Conservation (phyloP, 139 green algal species). For the Micromonas commoda region DNA sequence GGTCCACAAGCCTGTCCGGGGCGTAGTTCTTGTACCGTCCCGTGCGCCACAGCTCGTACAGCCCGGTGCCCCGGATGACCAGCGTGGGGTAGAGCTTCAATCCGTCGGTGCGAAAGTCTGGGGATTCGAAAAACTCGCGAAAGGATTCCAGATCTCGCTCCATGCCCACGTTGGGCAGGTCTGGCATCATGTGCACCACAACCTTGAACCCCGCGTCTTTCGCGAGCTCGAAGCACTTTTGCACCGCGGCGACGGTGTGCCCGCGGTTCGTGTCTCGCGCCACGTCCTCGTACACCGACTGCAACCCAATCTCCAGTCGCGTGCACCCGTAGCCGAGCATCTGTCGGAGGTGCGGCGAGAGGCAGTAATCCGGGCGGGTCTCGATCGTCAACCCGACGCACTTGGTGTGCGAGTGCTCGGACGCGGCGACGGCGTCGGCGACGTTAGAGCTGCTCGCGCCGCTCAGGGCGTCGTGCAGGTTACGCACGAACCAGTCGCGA, state of each 20-base stretch:
- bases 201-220: constrained; percentile 92
- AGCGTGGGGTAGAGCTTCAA: constrained; percentile 25
- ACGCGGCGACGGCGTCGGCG: constrained; percentile 58
- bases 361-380: constrained; percentile 63
- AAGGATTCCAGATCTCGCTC: constrained; percentile 95
- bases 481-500: constrained; percentile 91
- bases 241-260: constrained; percentile 80
- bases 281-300: constrained; percentile 92
- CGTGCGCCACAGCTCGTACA: constrained; percentile 16
- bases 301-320: constrained; percentile 89
- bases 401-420: constrained; percentile 66
- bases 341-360: constrained; percentile 38
- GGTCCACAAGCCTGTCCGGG: constrained; percentile 75
- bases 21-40: constrained; percentile 41
- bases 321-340: constrained; percentile 71
- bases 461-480: constrained; percentile 90
- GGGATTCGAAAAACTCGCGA: constrained; percentile 23
- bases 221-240: constrained; percentile 82
- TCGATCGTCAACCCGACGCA: constrained; percentile 97
- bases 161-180: constrained; percentile 94
- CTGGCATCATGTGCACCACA: constrained; percentile 97
- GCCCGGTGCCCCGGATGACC: constrained; percentile 3
- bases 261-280: constrained; percentile 92
- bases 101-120: background rate
- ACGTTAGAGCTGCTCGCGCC: constrained; percentile 62